Conservation (phyloP, 2,329 filamentous ascomycete genomes). For the Esteya vermicola region DNA sequence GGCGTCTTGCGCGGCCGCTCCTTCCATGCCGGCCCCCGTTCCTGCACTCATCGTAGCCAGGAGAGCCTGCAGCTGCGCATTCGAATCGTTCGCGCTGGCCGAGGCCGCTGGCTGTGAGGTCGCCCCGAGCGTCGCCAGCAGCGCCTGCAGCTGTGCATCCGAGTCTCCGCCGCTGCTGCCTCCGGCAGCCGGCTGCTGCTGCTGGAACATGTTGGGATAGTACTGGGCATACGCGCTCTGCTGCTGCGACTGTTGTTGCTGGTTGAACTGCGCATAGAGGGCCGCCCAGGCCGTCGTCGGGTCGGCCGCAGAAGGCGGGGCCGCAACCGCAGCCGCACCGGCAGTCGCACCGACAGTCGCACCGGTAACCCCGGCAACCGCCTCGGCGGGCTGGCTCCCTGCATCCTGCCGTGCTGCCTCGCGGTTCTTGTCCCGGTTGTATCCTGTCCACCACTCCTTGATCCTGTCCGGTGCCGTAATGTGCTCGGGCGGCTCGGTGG, state of each 20-base stretch:
- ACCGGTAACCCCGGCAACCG: too few relatives aligned
- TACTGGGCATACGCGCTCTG: constrained; percentile 19
- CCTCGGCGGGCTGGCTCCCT: constrained; percentile 13
- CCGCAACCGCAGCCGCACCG: too few relatives aligned
- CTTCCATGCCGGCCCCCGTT: neutral
- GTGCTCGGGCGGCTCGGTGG: constrained; percentile 37
- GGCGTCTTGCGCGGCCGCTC: neutral
- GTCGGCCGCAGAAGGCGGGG: too few relatives aligned
- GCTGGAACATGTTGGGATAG: constrained; percentile 17
- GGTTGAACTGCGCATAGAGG: constrained; percentile 23
- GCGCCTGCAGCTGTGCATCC: constrained; percentile 10
- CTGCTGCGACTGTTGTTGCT: constrained; percentile 14
- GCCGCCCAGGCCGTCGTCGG: constrained; percentile 22
- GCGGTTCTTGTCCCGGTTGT: constrained; percentile 19
- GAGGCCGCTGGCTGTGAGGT: neutral
- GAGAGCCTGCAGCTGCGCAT: constrained; percentile 10
- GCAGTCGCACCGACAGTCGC: too few relatives aligned
- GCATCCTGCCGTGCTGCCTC: constrained; percentile 21
- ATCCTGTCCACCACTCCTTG: constrained; percentile 38
- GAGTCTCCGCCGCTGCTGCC: neutral
- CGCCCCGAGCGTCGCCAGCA: constrained; percentile 8
- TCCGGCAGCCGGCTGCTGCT: constrained; percentile 5
- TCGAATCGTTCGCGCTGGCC: constrained; percentile 2
- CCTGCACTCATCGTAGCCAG: constrained; percentile 4
- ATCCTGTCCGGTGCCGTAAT: constrained; percentile 31